Evolutionary conservation across 805 yeast species (phyloP).

Genomic region (Saccharomycopsis vini): DNA sequence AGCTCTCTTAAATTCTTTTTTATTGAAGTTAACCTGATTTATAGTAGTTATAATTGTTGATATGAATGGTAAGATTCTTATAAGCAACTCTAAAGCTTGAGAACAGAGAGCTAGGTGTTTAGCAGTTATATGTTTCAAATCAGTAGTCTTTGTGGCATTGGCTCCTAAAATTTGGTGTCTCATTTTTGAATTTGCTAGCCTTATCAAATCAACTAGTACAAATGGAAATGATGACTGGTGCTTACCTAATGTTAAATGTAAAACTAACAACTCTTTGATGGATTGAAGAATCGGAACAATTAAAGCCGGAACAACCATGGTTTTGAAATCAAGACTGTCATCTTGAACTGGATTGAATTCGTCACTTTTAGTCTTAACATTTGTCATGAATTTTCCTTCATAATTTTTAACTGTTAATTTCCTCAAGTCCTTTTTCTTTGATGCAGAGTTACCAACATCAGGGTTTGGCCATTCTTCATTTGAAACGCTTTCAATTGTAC

Average conservation of each 20-base stretch:
- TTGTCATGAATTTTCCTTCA: neutral
- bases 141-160: slow-evolving; percentile 68
- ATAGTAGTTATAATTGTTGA: slow-evolving; percentile 27
- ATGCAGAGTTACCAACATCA: neutral
- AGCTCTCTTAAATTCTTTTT: slow-evolving; percentile 7
- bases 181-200: slow-evolving; percentile 43
- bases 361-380: neutral
- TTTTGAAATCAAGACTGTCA: neutral
- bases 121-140: slow-evolving; percentile 63
- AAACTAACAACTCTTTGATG: slow-evolving; percentile 11
- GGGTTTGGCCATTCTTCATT: neutral
- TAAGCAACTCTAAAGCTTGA: slow-evolving; percentile 48
- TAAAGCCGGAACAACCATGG: slow-evolving; percentile 8
- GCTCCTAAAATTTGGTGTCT: slow-evolving; percentile 61
- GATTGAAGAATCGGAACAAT: slow-evolving; percentile 10
- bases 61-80: slow-evolving; percentile 31
- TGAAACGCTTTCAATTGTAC: neutral
- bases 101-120: slow-evolving; percentile 61
- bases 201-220: slow-evolving; percentile 36
- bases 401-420: slow-evolving; percentile 2
- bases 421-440: slow-evolving; percentile 1
- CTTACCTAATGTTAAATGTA: slow-evolving; percentile 16
- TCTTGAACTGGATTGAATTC: neutral
- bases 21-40: slow-evolving; percentile 10
- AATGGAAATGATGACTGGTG: slow-evolving; percentile 14